phyloP scores from a whole-genome alignment of 768 basidiomycete genomes.

The Tricholoma hemisulphureum region DNA sequence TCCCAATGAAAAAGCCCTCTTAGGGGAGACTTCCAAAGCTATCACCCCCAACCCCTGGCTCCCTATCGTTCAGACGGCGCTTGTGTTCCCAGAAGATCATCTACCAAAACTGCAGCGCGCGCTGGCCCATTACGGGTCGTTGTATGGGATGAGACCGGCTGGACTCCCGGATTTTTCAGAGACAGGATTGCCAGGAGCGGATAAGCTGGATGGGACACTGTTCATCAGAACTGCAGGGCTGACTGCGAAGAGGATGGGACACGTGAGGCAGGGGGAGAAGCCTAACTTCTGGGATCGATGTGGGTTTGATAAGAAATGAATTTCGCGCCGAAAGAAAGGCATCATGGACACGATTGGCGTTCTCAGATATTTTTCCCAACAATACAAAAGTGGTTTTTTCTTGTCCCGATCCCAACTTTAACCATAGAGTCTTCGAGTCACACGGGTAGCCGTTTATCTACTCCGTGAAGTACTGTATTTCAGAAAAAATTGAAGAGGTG shows the following conservation, averaged over 20 bases:
- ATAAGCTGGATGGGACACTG: conserved; percentile 57
- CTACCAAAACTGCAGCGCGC: conserved; percentile 38
- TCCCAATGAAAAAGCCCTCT: conserved; percentile 25
- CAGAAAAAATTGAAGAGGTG: too few species aligned
- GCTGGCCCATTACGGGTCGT: conserved; percentile 31
- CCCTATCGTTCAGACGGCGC: conserved; percentile 48
- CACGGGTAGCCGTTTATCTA: too few species aligned
- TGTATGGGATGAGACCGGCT: conserved; percentile 26
- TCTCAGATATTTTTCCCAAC: too few species aligned
- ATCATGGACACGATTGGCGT: too few species aligned
- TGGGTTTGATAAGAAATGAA: not conserved
- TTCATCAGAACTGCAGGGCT: conserved; percentile 59
- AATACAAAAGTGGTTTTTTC: too few species aligned
- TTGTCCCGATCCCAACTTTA: too few species aligned
- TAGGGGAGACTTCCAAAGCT: conserved; percentile 30
- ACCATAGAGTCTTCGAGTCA: too few species aligned
- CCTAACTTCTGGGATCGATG: not conserved
- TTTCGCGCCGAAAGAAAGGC: too few species aligned
- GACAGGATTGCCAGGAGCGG: conserved; percentile 50
- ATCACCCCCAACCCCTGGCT: conserved; percentile 58
- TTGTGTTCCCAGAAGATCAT: conserved; percentile 60
- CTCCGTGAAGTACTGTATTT: too few species aligned
- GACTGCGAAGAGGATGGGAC: conserved; percentile 39
- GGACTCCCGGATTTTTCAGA: conserved; percentile 22
- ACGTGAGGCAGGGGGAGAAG: not conserved